These are phyloP conservation scores for Torulaspora maleeae DNA, from an alignment of 805 yeast species.

Conservation along the genomic window DNA sequence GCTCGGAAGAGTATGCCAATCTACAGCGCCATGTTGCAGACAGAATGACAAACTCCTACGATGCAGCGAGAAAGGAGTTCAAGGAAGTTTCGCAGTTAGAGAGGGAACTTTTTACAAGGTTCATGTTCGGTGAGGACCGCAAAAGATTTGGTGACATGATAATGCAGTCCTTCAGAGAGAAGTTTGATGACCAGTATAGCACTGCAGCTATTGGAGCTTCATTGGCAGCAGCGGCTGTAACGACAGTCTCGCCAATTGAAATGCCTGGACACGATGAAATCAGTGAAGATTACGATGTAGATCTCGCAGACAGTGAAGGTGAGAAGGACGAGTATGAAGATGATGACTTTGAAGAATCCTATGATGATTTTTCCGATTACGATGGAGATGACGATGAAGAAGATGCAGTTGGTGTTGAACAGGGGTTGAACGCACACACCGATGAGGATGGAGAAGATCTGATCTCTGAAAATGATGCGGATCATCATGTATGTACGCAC, in stretches of 20 bases:
- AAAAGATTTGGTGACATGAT: slow-evolving; percentile 28
- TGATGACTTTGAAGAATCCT: slow-evolving; percentile 22
- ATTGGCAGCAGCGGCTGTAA: slow-evolving; percentile 30
- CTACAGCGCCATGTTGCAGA: slow-evolving; percentile 33
- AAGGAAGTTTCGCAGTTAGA: slow-evolving; percentile 29
- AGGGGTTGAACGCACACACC: slow-evolving; percentile 18
- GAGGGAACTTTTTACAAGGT: slow-evolving; percentile 31
- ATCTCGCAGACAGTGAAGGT: slow-evolving; percentile 28
- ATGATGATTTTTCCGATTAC: slow-evolving; percentile 31
- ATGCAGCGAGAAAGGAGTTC: slow-evolving; percentile 27
- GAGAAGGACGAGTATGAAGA: slow-evolving; percentile 21
- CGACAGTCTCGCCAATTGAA: slow-evolving; percentile 18
- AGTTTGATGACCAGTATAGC: slow-evolving; percentile 24
- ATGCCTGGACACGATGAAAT: slow-evolving; percentile 24
- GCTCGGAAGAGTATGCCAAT: slow-evolving; percentile 31
- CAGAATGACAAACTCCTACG: slow-evolving; percentile 32
- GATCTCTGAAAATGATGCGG: slow-evolving; percentile 6
- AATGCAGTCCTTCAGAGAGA: slow-evolving; percentile 29
- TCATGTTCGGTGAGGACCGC: slow-evolving; percentile 32
- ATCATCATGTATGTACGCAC: slow-evolving; percentile 13
- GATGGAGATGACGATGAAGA: slow-evolving; percentile 32
- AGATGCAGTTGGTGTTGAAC: slow-evolving; percentile 27
- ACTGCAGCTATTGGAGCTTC: slow-evolving; percentile 25
- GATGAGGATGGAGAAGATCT: slow-evolving; percentile 24
- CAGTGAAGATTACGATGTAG: slow-evolving; percentile 29